phyloP scores from a whole-genome alignment of 2,329 filamentous ascomycete genomes.

The Chrysoporthe deuterocubensis region DNA sequence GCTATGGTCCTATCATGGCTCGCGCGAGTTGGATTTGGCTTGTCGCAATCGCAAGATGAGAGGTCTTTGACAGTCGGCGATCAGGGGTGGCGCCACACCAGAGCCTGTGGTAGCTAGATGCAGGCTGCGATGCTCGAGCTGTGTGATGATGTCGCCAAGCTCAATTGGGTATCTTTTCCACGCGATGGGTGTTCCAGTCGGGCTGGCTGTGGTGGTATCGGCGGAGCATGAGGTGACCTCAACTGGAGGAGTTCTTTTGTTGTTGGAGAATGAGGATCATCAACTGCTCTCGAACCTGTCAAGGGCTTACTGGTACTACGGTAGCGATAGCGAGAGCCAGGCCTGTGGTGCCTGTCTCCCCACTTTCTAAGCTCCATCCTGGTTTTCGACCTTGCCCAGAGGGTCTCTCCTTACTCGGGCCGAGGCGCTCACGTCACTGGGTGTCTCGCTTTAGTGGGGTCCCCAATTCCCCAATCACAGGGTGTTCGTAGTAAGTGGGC shows the following conservation, averaged over 20 bases:
- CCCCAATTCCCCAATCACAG: constrained; percentile 3
- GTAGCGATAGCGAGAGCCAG: not conserved
- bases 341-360: not conserved
- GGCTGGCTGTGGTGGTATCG: not conserved
- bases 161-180: not conserved
- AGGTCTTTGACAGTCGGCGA: not conserved
- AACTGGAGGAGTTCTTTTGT: not conserved
- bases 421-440: constrained; percentile 27
- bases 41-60: constrained; percentile 1
- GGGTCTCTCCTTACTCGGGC: constrained; percentile 22
- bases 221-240: not conserved
- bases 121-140: not conserved
- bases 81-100: not conserved
- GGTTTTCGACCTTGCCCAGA: constrained; percentile 9
- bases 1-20: constrained; percentile 17
- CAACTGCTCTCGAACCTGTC: not conserved
- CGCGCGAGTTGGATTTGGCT: not conserved
- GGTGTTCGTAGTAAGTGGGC: not conserved
- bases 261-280: not conserved
- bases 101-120: not conserved
- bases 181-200: not conserved
- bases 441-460: constrained; percentile 2
- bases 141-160: not conserved
- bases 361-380: constrained; percentile 8
- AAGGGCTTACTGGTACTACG: not conserved